Conservation (phyloP, 257 asterid species). For the Perilla frutescens region DNA sequence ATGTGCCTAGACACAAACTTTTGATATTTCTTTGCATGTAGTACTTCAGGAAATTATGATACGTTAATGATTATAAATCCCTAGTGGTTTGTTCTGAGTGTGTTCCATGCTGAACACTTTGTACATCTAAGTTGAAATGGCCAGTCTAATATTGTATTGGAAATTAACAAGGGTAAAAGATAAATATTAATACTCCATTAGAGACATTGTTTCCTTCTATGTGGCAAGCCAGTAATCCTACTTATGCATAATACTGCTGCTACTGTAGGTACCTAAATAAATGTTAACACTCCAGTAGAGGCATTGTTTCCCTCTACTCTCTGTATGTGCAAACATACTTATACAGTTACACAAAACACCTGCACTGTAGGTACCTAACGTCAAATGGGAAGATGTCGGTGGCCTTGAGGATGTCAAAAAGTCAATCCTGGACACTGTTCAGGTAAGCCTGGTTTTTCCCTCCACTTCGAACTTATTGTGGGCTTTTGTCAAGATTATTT, state of each 20-base stretch:
- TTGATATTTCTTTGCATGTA: constrained; percentile 14
- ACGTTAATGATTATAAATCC: background rate
- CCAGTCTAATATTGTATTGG: constrained; percentile 3
- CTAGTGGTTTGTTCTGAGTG: constrained; percentile 5
- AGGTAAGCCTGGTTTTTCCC: constrained; percentile 54
- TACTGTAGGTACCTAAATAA: constrained; percentile 58
- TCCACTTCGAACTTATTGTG: constrained; percentile 13
- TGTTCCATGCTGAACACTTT: background rate
- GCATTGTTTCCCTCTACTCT: constrained; percentile 4
- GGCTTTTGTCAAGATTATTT: constrained; percentile 3
- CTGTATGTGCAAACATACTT: background rate
- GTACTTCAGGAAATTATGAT: constrained; percentile 27
- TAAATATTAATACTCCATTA: background rate
- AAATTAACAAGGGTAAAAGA: constrained; percentile 18
- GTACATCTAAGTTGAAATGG: background rate
- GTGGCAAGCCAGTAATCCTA: constrained; percentile 14
- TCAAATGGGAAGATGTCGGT: constrained; percentile 99
- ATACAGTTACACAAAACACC: constrained; percentile 8
- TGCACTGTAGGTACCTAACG: constrained; percentile 72
- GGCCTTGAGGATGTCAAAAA: constrained; percentile 99
- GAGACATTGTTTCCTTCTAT: constrained; percentile 13
- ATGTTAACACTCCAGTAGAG: background rate
- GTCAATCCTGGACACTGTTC: constrained; percentile 94
- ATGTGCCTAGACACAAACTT: constrained; percentile 5
- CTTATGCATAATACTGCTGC: constrained; percentile 29